Conservation (phyloP, 331 rosid genomes). For the Stylosanthes scabra region DNA sequence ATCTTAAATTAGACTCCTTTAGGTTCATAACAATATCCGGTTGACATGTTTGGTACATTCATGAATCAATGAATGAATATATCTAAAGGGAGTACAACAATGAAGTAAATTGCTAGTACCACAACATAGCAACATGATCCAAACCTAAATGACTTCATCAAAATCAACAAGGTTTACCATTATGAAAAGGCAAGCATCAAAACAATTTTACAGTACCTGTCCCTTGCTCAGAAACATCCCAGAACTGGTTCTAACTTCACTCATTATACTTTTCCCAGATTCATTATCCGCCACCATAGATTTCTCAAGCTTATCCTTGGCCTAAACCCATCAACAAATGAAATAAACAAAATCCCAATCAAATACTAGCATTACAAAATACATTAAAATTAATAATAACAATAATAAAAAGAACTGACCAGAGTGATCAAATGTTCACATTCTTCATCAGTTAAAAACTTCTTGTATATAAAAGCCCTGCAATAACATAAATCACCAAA, state of each 20-base stretch:
- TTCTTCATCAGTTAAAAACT: constrained; percentile 72
- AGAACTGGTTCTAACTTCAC: constrained; percentile 94
- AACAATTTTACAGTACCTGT: constrained; percentile 57
- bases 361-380: background rate
- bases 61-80: no score
- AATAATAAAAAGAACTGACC: constrained; percentile 47
- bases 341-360: constrained; percentile 30
- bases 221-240: constrained; percentile 86
- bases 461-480: constrained; percentile 87
- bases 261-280: constrained; percentile 84
- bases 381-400: background rate
- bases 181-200: background rate
- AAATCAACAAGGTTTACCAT: background rate
- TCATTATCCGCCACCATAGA: constrained; percentile 98
- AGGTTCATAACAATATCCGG: no score
- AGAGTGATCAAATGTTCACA: constrained; percentile 78
- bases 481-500: constrained; percentile 39
- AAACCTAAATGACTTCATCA: background rate
- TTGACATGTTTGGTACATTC: no score
- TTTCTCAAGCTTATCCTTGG: constrained; percentile 83
- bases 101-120: background rate
- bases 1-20: no score
- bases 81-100: no score
- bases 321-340: constrained; percentile 47
- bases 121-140: background rate